Base-by-base conservation (phyloP, 1,284 basidiomycete genomes). In the Mrakiaceae sp. region DNA sequence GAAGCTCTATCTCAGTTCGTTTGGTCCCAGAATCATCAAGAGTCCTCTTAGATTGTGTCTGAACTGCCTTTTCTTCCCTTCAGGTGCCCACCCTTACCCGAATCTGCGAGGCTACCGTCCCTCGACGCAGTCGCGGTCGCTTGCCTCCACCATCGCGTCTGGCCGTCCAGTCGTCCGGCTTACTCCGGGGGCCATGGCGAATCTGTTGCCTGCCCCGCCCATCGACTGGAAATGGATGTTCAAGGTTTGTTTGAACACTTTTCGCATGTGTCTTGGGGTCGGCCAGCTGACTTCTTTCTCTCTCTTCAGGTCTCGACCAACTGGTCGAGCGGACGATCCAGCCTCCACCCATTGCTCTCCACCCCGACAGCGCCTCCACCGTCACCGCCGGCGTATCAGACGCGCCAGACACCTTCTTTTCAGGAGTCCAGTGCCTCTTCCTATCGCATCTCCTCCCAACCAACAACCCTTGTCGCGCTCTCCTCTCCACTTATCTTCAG, bases 151-250 rank as follows among this genome's bases (percentile, higher is more conserved):
- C n/a, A 8, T 12, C 47, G 10, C 11, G 16, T 1, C 7, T 7
- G 46, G 16, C 44, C 46, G 43, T 14, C 3, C 3, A n/a, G 49
- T 62, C 12, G 44, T 40, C 2, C 43, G 43, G 14, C 16, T 66
- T 1, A 60, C 64, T 12, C 11, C 42, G 9, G 44, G 64, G 16
- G 47, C 53, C 7, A 12, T 12, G 16, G 5, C 43, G 55, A 14
- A n/a, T 50, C 27, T 16, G 10, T 7, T 2, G 43, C 9, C 49
- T 7, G 42, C 40, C 9, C 40, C 42, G 3, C 11, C 46, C 9
- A 42, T 66, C 7, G 57, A 66, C 50, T 66, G 60, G 60, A 66
- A 66, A 56, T 48, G 53, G 3, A 50, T 66, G n/a, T 66, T 61
- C 50, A 46, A 60, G 27, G 64, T 66, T 46, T 8, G 64, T 62